Evolutionary conservation across 257 asterid genomes (phyloP).

Genomic region (Euphrasia confusa): DNA sequence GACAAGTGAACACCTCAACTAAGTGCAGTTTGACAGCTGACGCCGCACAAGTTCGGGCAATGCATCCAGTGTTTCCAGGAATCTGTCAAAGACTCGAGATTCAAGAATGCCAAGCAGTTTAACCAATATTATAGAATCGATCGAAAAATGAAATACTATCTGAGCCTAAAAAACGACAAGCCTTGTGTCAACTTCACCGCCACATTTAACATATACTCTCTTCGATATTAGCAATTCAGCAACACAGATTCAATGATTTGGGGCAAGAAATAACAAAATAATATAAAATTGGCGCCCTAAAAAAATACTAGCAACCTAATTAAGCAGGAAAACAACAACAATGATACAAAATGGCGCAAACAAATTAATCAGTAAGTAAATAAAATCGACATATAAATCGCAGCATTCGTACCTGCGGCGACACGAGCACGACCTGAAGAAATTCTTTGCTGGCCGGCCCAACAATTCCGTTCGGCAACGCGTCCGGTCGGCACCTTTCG

Average conservation of each 20-base stretch:
- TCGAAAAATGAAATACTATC: neutral
- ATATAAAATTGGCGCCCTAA: too few relatives aligned
- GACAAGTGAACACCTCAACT: slow-evolving; percentile 50
- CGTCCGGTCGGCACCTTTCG: slow-evolving; percentile 35
- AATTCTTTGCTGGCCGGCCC: slow-evolving; percentile 39
- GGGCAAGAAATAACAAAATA: too few relatives aligned
- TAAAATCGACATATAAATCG: neutral
- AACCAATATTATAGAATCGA: neutral
- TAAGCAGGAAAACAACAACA: neutral
- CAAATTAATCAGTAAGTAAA: neutral
- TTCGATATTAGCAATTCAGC: too few relatives aligned
- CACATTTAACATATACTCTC: neutral
- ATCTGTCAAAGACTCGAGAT: slow-evolving; percentile 46
- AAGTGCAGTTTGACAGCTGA: slow-evolving; percentile 89
- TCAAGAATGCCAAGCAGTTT: slow-evolving; percentile 1
- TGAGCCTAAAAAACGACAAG: slow-evolving; percentile 14
- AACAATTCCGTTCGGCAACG: slow-evolving; percentile 45
- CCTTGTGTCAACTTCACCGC: neutral
- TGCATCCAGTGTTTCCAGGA: slow-evolving; percentile 95
- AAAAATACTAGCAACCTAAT: too few relatives aligned
- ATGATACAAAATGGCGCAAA: neutral
- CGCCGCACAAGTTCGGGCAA: slow-evolving; percentile 96
- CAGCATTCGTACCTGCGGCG: slow-evolving; percentile 70
- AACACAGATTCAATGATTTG: too few relatives aligned
- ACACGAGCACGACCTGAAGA: slow-evolving; percentile 83